Evolutionary conservation across 2,329 filamentous ascomycete genomes (phyloP).

Genomic region (Nectriaceae sp.): DNA sequence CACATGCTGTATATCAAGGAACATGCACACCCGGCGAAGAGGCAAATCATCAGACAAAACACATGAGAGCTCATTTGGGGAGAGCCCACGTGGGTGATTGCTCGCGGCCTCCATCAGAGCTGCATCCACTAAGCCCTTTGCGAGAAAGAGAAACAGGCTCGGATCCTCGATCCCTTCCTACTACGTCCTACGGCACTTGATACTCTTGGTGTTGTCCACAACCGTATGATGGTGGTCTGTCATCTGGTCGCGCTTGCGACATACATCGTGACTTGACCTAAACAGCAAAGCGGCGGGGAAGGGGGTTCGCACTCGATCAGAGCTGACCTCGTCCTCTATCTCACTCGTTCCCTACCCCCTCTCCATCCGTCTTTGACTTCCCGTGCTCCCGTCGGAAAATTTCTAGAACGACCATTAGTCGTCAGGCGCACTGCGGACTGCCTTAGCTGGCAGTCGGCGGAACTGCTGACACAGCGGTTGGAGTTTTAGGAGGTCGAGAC

Average conservation of each 20-base stretch:
- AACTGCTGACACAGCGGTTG: background rate
- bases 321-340: background rate
- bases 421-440: background rate
- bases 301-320: background rate
- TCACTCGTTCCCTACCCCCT: background rate
- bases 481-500: background rate
- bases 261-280: background rate
- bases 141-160: background rate
- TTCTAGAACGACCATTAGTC: background rate
- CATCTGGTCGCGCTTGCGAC: constrained; percentile 6
- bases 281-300: constrained; percentile 1
- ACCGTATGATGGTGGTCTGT: constrained; percentile 31
- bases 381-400: background rate
- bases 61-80: too few species aligned
- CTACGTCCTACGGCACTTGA: background rate
- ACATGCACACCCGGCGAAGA: too few species aligned
- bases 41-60: too few species aligned
- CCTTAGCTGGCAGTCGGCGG: background rate
- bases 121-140: background rate
- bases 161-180: too few species aligned
- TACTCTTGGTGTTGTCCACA: background rate
- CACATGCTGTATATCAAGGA: too few species aligned
- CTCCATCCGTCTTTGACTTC: background rate
- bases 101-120: background rate
- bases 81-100: background rate